Evolutionary conservation across 805 yeast genomes (phyloP).

Genomic region (Kuraishia floccosa): DNA sequence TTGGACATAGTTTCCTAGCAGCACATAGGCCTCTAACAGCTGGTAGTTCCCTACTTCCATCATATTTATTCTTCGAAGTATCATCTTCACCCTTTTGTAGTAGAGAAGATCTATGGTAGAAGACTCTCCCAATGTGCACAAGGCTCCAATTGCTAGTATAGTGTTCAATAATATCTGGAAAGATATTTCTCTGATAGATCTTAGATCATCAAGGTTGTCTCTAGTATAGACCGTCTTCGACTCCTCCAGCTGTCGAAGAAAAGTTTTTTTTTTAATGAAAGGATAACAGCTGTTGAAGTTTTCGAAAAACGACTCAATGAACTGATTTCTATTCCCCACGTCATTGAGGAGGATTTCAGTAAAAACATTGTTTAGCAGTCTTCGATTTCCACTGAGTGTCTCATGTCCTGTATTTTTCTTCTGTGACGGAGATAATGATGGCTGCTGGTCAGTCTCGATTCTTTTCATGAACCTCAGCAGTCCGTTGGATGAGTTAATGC

Average conservation of each 20-base stretch:
- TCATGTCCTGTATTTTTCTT: no score
- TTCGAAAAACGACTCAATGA: constrained; percentile 32
- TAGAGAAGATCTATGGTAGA: constrained; percentile 40
- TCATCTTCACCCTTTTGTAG: constrained; percentile 39
- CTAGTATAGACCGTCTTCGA: no score
- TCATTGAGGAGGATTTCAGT: neutral
- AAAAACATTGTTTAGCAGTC: no score
- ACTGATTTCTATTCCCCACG: neutral
- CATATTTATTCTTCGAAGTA: constrained; percentile 24
- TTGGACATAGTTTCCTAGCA: constrained; percentile 50
- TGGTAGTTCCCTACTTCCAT: constrained; percentile 51
- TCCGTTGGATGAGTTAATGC: no score
- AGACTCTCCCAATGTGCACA: constrained; percentile 51
- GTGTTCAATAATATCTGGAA: constrained; percentile 31
- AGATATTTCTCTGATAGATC: constrained; percentile 26
- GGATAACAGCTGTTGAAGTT: constrained; percentile 55
- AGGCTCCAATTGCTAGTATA: constrained; percentile 56
- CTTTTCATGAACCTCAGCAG: no score
- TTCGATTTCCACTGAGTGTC: no score
- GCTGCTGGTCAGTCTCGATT: no score
- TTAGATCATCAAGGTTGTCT: constrained; percentile 14
- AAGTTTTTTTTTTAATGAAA: constrained; percentile 40
- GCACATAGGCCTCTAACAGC: constrained; percentile 36
- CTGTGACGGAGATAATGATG: no score
- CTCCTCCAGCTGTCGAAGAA: constrained; percentile 34